Percentiles rank a stretch among this genome's conserved stretches.
These are phyloP conservation scores for Fusarium avenaceum DNA, from an alignment of 2,329 filamentous ascomycete genomes.

Conservation along the genomic window DNA sequence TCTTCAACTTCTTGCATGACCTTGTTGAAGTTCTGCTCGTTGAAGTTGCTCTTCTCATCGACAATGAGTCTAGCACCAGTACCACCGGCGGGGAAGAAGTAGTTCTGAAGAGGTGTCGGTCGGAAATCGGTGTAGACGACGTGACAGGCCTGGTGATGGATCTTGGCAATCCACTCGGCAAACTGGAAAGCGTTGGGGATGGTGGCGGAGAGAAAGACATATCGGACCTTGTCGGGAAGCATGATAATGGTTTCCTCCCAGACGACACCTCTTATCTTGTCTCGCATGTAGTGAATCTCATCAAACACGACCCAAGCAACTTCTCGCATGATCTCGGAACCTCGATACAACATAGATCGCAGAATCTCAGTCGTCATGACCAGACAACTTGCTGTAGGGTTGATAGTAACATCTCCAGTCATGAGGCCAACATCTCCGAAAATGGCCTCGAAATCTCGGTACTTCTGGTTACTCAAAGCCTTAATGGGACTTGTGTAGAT, in stretches of 20 bases:
- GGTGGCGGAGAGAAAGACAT: slow-evolving; percentile 97
- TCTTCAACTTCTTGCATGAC: slow-evolving; percentile 93
- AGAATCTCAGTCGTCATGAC: slow-evolving; percentile 99
- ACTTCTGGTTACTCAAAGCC: slow-evolving; percentile 98
- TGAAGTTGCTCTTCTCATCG: slow-evolving; percentile 95
- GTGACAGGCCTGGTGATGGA: slow-evolving; percentile 96
- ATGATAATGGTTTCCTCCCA: slow-evolving; percentile 99
- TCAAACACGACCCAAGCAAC: slow-evolving; percentile 99
- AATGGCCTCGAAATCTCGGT: slow-evolving; percentile 93
- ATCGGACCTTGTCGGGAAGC: slow-evolving; percentile 97
- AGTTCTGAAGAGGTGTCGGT: slow-evolving; percentile 95
- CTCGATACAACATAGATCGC: slow-evolving; percentile 96
- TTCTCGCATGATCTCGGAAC: slow-evolving; percentile 99
- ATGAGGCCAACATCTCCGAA: slow-evolving; percentile 98
- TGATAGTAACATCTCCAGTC: slow-evolving; percentile 99
- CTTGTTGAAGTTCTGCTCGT: slow-evolving; percentile 97
- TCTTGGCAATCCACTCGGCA: slow-evolving; percentile 99
- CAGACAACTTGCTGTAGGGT: slow-evolving; percentile 95
- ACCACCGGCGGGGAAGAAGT: slow-evolving; percentile 94
- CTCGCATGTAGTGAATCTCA: slow-evolving; percentile 98
- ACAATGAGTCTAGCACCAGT: slow-evolving; percentile 95
- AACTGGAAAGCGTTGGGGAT: slow-evolving; percentile 99
- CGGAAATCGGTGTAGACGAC: slow-evolving; percentile 99
- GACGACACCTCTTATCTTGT: slow-evolving; percentile 93
- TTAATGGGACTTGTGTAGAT: slow-evolving; percentile 99